These are phyloP conservation scores for Phaeoacremonium minimum DNA, from an alignment of 2,329 filamentous ascomycete genomes.

Conservation along the genomic window DNA sequence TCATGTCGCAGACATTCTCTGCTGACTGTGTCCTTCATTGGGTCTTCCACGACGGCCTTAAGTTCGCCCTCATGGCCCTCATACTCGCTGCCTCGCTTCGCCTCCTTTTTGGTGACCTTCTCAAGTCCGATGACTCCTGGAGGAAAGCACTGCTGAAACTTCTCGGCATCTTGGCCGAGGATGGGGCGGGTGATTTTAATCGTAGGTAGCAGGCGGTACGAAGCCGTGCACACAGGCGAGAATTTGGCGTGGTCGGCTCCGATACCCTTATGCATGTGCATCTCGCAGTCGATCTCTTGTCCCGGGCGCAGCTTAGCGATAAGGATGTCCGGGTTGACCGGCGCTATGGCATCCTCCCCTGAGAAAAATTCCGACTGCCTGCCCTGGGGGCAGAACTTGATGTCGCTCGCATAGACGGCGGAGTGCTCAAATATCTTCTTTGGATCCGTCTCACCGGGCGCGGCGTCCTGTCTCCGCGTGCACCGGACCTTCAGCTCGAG, in stretches of 20 bases:
- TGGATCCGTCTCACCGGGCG: conserved; percentile 72
- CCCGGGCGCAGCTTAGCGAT: conserved; percentile 90
- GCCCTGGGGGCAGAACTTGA: conserved; percentile 73
- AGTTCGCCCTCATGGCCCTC: conserved; percentile 72
- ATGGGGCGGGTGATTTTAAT: conserved; percentile 85
- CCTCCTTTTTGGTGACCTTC: conserved; percentile 64
- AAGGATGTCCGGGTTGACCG: conserved; percentile 87
- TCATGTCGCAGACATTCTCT: conserved; percentile 86
- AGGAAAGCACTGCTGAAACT: conserved; percentile 88
- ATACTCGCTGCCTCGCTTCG: conserved; percentile 58
- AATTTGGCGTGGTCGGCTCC: conserved; percentile 96
- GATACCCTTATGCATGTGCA: conserved; percentile 94
- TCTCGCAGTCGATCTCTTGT: conserved; percentile 78
- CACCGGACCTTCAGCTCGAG: conserved; percentile 76
- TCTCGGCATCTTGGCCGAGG: conserved; percentile 77
- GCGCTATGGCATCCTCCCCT: conserved; percentile 63
- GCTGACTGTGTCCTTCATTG: conserved; percentile 93
- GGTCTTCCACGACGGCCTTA: conserved; percentile 82
- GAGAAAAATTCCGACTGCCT: conserved; percentile 67
- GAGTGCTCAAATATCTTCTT: conserved; percentile 81
- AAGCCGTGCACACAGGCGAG: conserved; percentile 91
- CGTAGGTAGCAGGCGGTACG: conserved; percentile 83
- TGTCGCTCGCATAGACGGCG: conserved; percentile 74
- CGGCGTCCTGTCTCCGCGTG: conserved; percentile 70
- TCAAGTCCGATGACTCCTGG: conserved; percentile 80